Evolutionary conservation across 306 rosid genomes (phyloP).

Genomic region (Carpinus fangiana): DNA sequence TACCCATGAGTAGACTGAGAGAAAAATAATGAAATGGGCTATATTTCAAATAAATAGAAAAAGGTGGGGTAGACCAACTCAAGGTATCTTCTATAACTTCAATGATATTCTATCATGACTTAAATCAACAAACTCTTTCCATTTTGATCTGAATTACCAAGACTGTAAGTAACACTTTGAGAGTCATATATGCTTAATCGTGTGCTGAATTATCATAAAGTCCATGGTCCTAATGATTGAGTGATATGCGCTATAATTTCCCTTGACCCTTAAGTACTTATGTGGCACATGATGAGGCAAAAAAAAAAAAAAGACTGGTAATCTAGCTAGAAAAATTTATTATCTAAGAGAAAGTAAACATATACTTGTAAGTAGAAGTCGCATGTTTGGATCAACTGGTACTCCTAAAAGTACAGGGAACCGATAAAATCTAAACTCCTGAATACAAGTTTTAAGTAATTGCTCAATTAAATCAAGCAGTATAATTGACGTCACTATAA

Average conservation of each 20-base stretch:
- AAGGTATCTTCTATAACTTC: conserved; percentile 19
- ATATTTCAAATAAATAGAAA: neutral
- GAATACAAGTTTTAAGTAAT: neutral
- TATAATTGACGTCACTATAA: conserved; percentile 14
- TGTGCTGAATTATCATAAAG: neutral
- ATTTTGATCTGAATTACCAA: conserved; percentile 9
- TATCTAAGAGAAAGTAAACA: neutral
- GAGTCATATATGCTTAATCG: conserved; percentile 6
- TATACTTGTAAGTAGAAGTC: neutral
- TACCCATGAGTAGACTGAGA: conserved; percentile 18
- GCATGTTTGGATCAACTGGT: neutral
- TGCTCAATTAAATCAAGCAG: conserved; percentile 14
- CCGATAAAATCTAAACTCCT: too few relatives aligned
- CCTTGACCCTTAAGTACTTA: neutral
- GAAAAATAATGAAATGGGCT: neutral
- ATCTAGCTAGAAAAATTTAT: neutral
- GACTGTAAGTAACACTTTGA: conserved; percentile 20
- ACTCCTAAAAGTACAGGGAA: conserved; percentile 1
- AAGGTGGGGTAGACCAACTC: conserved; percentile 17
- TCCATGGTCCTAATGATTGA: conserved; percentile 1
- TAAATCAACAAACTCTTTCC: conserved; percentile 19
- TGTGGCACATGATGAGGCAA: neutral
- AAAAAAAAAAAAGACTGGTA: neutral
- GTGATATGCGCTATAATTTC: neutral
- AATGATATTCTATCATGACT: conserved; percentile 19